phyloP scores from a whole-genome alignment of 2,329 filamentous ascomycete species.

The Clarireedia homoeocarpa region DNA sequence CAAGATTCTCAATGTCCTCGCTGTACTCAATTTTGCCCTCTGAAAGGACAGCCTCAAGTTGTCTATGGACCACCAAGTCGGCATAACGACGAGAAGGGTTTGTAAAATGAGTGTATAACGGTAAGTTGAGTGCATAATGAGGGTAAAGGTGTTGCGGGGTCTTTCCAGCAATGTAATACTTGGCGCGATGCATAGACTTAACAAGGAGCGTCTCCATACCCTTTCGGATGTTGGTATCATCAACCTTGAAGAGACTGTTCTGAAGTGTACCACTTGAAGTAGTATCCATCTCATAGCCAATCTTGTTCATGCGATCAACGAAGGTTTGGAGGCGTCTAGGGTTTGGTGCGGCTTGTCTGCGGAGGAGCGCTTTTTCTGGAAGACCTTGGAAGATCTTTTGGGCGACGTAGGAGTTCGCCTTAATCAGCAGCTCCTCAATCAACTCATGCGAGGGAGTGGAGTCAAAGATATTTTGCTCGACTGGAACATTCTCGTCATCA shows the following conservation, averaged over 20 bases:
- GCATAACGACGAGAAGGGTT: constrained; percentile 91
- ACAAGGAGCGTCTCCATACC: constrained; percentile 94
- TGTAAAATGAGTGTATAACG: constrained; percentile 95
- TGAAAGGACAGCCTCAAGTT: constrained; percentile 80
- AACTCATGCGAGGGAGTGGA: constrained; percentile 84
- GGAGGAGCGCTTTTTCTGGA: constrained; percentile 87
- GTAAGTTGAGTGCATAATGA: constrained; percentile 88
- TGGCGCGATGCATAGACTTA: constrained; percentile 93
- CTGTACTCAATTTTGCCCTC: constrained; percentile 75
- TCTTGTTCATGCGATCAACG: constrained; percentile 82
- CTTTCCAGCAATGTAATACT: constrained; percentile 85
- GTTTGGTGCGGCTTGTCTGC: constrained; percentile 79
- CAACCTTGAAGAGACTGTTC: constrained; percentile 89
- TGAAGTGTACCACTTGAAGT: constrained; percentile 86
- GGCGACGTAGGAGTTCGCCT: constrained; percentile 83
- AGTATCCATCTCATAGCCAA: constrained; percentile 84
- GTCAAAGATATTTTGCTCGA: constrained; percentile 94
- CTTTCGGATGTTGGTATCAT: constrained; percentile 83
- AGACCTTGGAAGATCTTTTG: constrained; percentile 72
- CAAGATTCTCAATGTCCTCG: constrained; percentile 80
- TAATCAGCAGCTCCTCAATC: constrained; percentile 90
- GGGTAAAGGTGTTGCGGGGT: constrained; percentile 68
- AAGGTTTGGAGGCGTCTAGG: constrained; percentile 83
- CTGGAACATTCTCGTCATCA: constrained; percentile 95
- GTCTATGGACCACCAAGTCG: constrained; percentile 90